Conservation (phyloP, 352 stramenopile genomes). For the Pythium utonaiense region DNA sequence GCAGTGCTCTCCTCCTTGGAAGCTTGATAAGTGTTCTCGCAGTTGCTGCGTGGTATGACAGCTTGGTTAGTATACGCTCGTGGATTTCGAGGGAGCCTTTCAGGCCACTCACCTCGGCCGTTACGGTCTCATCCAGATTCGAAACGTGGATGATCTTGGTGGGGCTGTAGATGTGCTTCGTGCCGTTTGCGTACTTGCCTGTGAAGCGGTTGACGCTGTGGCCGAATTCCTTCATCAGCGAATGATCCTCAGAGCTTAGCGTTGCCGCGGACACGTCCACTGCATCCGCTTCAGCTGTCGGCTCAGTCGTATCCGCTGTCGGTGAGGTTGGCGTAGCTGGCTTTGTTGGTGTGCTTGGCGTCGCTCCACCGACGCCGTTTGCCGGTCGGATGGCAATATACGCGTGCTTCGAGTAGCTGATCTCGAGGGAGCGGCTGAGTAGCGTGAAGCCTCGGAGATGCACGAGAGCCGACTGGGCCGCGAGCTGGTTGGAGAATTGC, state of each 20-base stretch:
- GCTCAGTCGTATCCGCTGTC: not conserved
- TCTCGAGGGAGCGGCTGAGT: slow-evolving; percentile 47
- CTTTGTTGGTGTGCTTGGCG: not conserved
- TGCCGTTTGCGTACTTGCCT: slow-evolving; percentile 50
- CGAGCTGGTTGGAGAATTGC: slow-evolving; percentile 45
- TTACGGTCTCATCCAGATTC: slow-evolving; percentile 44
- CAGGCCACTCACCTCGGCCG: slow-evolving; percentile 24
- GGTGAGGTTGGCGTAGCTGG: not conserved
- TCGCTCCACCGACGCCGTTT: not conserved
- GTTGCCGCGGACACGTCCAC: not conserved
- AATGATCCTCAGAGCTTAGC: slow-evolving; percentile 8
- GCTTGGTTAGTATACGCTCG: not conserved
- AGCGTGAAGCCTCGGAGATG: slow-evolving; percentile 56
- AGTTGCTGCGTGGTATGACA: slow-evolving; percentile 23
- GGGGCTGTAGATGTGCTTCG: slow-evolving; percentile 64
- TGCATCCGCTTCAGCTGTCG: not conserved
- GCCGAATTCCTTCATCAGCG: slow-evolving; percentile 44
- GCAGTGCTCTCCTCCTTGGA: slow-evolving; percentile 36
- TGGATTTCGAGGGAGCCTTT: not conserved
- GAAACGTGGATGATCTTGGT: slow-evolving; percentile 63
- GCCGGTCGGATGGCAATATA: slow-evolving; percentile 39
- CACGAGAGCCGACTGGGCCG: slow-evolving; percentile 43
- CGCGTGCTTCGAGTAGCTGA: slow-evolving; percentile 59
- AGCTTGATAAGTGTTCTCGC: slow-evolving; percentile 31
- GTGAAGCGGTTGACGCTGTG: slow-evolving; percentile 56